Evolutionary conservation across 305 asterid genomes (phyloP), one percentile per base, ranked within the genome.

Genomic region (Solanum aculeatissimum): DNA sequence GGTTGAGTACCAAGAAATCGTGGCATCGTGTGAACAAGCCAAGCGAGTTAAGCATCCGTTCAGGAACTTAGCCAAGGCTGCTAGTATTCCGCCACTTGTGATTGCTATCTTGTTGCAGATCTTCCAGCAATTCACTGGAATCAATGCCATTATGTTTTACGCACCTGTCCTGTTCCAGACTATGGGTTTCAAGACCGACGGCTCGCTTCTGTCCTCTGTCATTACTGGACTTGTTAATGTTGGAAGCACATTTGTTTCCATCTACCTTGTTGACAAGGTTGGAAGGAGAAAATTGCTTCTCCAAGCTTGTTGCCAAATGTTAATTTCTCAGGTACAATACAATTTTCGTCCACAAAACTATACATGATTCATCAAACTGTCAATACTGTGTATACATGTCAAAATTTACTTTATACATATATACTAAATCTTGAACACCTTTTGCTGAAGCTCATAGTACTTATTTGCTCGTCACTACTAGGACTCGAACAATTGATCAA

Each of bases 131-230:
- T 87, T 89, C 15, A 89, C 90, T 0, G 91, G 96, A 18, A 91
- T 93, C 58, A 93, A 91, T 32, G 93, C 92, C 7, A 89, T 93
- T 85, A 91, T 91, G 92, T 92, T 92, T 70, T 93, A 93, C 43
- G 94, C 97, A 2, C 95, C 94, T 6, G 93, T 91, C 8, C 82
- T 90, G 42, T 91, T 92, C 72, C 91, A 90, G 38, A 91, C 94
- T 0, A 88, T 91, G 89, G 96, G 93, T 42, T 71, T 42, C 55
- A 82, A 81, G 69, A 11, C 84, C 0, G 89, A 89, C 6, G 88
- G 91, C 2, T 83, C 95, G 0, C 82, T 91, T 54, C 15, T 90
- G 29, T 90, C 92, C 11, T 81, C 89, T 2, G 88, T 90, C 1
- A 88, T 90, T 72, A 90, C 90, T 4, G 90, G 92, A 4, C 57